phyloP scores from a whole-genome alignment of 2,329 filamentous ascomycete species.

The Drechmeria coniospora region DNA sequence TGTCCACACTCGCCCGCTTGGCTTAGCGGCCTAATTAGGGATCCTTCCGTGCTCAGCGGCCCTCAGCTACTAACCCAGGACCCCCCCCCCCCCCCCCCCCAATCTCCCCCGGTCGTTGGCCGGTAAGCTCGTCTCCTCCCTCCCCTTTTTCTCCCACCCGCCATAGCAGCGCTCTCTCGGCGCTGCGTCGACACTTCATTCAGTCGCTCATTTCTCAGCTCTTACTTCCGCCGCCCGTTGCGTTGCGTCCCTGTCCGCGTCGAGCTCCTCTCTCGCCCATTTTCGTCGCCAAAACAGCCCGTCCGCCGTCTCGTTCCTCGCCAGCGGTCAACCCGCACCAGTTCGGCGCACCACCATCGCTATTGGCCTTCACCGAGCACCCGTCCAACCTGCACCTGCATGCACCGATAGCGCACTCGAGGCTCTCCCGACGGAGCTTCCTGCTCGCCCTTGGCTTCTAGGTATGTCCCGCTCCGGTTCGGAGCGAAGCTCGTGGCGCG shows the following conservation, averaged over 20 bases:
- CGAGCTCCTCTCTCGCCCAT: constrained; percentile 5
- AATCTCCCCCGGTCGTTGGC: constrained; percentile 9
- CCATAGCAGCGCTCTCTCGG: constrained; percentile 21
- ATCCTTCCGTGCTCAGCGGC: constrained; percentile 19
- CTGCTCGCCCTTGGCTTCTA: too few relatives aligned
- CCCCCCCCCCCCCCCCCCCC: constrained; percentile 2
- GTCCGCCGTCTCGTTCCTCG: too few relatives aligned
- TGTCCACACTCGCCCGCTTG: too few relatives aligned
- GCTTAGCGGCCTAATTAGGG: constrained; percentile 17
- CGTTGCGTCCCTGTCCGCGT: constrained; percentile 7
- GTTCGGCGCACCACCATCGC: too few relatives aligned
- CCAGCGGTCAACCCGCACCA: too few relatives aligned
- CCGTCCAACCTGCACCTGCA: too few relatives aligned
- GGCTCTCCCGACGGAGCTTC: too few relatives aligned
- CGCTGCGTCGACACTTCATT: constrained; percentile 15
- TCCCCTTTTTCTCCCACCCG: constrained; percentile 13
- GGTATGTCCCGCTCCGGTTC: too few relatives aligned
- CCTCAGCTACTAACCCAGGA: constrained; percentile 12
- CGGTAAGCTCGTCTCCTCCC: constrained; percentile 12
- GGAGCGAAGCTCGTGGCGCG: too few relatives aligned
- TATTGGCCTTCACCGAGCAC: too few relatives aligned
- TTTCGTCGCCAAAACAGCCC: too few relatives aligned
- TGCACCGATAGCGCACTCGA: too few relatives aligned
- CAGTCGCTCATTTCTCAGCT: constrained; percentile 23
- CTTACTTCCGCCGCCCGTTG: background rate